A percentile compares a stretch with the other conserved stretches of the same genome.
These are phyloP conservation scores for Sclerotinia borealis DNA, from an alignment of 2,329 filamentous ascomycete species.

Conservation along the genomic window DNA sequence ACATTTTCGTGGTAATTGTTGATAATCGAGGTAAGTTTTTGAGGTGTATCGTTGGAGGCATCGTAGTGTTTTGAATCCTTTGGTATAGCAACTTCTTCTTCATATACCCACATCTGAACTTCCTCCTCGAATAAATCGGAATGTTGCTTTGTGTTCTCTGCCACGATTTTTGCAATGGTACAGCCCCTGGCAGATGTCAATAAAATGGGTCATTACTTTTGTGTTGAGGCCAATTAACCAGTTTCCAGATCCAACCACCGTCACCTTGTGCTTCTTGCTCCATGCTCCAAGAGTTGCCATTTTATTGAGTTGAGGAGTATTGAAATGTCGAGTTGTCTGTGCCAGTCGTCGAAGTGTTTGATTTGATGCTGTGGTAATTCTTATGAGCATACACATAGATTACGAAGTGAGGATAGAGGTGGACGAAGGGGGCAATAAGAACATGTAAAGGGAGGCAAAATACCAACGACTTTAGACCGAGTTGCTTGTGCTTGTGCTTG, in stretches of 20 bases:
- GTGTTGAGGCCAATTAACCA: constrained; percentile 52
- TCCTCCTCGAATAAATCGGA: constrained; percentile 76
- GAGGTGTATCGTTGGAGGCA: constrained; percentile 52
- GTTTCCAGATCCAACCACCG: constrained; percentile 91
- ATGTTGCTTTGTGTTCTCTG: constrained; percentile 79
- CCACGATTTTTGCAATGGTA: constrained; percentile 93
- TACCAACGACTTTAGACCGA: not conserved
- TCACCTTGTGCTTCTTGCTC: constrained; percentile 81
- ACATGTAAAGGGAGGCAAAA: constrained; percentile 2
- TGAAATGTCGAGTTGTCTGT: constrained; percentile 21
- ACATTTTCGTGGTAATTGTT: constrained; percentile 92
- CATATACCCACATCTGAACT: constrained; percentile 99
- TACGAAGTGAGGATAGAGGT: not conserved
- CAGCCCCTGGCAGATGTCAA: constrained; percentile 62
- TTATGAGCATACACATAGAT: constrained; percentile 19
- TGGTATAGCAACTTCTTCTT: constrained; percentile 76
- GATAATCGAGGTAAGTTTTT: constrained; percentile 88
- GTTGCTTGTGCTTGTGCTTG: too few relatives aligned
- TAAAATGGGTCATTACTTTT: not conserved
- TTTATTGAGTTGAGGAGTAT: constrained; percentile 20
- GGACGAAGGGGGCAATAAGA: not conserved
- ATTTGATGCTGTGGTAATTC: constrained; percentile 16
- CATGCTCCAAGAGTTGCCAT: constrained; percentile 40
- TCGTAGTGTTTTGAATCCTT: constrained; percentile 70
- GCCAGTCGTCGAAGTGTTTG: constrained; percentile 19